Evolutionary conservation across 805 yeast genomes (phyloP).

Genomic region (Blastobotrys americana): DNA sequence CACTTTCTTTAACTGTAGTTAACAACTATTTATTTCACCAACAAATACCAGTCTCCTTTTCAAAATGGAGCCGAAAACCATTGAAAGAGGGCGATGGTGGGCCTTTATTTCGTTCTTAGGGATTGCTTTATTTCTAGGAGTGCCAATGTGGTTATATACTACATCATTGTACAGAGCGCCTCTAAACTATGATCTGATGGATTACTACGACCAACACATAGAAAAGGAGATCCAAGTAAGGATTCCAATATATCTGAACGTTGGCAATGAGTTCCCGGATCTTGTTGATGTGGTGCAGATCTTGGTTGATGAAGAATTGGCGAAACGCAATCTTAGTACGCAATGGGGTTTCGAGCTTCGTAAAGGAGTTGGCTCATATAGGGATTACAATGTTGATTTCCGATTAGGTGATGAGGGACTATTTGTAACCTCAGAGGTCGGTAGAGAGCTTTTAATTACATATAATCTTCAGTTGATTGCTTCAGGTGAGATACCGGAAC

Average conservation of each 20-base stretch:
- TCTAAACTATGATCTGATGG: slow-evolving; percentile 44
- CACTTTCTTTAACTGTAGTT: no score
- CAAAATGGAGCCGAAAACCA: background rate
- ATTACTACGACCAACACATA: slow-evolving; percentile 28
- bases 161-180: slow-evolving; percentile 58
- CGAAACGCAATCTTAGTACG: slow-evolving; percentile 11
- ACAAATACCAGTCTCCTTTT: background rate
- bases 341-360: slow-evolving; percentile 28
- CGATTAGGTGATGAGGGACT: slow-evolving; percentile 36
- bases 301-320: slow-evolving; percentile 39
- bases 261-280: slow-evolving; percentile 58
- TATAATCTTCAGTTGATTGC: slow-evolving; percentile 42
- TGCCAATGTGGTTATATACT: slow-evolving; percentile 54
- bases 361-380: slow-evolving; percentile 21
- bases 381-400: slow-evolving; percentile 37
- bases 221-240: slow-evolving; percentile 19
- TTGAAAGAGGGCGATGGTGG: background rate
- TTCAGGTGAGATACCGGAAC: slow-evolving; percentile 56
- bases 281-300: slow-evolving; percentile 47
- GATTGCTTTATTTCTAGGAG: slow-evolving; percentile 37
- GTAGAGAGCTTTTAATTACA: slow-evolving; percentile 35
- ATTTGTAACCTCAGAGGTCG: slow-evolving; percentile 37
- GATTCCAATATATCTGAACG: slow-evolving; percentile 29
- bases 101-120: background rate
- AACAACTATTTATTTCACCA: background rate